Percentiles rank a stretch among this genome's conserved stretches.
Evolutionary conservation across 2,329 filamentous ascomycete species (phyloP).

Genomic region (Diplodia intermedia): DNA sequence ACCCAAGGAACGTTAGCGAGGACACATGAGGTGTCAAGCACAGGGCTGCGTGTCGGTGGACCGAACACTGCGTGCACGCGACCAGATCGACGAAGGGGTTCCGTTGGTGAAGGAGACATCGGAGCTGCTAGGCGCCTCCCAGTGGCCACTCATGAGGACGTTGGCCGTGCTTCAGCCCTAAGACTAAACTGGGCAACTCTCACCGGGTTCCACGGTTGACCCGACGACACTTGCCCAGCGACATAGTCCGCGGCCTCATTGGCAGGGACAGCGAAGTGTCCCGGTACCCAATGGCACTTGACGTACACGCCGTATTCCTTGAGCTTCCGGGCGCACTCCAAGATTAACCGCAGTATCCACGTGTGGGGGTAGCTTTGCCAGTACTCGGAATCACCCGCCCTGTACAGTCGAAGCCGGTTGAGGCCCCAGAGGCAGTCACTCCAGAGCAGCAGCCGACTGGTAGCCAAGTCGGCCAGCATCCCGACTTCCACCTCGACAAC

Average conservation of each 20-base stretch:
- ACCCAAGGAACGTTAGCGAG: background rate
- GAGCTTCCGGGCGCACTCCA: slow-evolving; percentile 1
- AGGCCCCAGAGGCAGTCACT: background rate
- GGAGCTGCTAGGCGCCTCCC: background rate
- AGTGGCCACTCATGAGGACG: background rate
- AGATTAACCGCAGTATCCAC: background rate
- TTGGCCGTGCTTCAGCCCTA: too few relatives aligned
- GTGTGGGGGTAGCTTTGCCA: background rate
- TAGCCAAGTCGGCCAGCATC: background rate
- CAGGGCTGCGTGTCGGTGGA: background rate
- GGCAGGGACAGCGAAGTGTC: background rate
- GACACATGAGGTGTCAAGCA: background rate
- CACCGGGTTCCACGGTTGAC: background rate
- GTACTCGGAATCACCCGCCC: background rate
- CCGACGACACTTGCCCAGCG: background rate
- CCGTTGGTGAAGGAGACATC: background rate
- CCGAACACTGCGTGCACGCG: background rate
- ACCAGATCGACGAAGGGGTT: background rate
- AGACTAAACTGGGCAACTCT: background rate
- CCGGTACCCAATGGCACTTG: background rate
- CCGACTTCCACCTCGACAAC: background rate
- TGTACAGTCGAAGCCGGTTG: background rate
- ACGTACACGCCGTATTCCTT: background rate
- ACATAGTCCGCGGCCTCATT: background rate
- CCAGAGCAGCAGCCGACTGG: background rate